phyloP scores from a whole-genome alignment of 345 rosid species.

The Zanthoxylum bungeanum region DNA sequence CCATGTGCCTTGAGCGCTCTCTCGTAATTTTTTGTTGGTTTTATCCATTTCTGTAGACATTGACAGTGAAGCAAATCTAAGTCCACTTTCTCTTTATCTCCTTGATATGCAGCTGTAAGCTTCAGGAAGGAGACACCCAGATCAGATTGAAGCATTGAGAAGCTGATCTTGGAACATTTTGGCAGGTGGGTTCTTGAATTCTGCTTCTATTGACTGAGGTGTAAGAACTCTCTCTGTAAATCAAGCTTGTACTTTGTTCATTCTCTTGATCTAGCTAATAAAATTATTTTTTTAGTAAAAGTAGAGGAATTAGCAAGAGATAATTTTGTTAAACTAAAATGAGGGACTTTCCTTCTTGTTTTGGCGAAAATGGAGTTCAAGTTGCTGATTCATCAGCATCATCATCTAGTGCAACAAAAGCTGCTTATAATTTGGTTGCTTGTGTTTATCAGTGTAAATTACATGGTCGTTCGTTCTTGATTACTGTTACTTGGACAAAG shows the following conservation, averaged over 20 bases:
- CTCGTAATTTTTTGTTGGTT: not conserved
- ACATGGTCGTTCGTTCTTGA: constrained; percentile 53
- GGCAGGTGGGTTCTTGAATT: constrained; percentile 35
- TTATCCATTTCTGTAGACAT: constrained; percentile 9
- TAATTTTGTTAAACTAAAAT: constrained; percentile 22
- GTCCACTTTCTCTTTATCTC: constrained; percentile 9
- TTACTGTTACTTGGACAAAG: constrained; percentile 83
- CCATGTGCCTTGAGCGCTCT: constrained; percentile 22
- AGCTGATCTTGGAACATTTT: constrained; percentile 30
- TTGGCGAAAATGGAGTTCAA: constrained; percentile 95
- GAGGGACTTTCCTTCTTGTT: constrained; percentile 98
- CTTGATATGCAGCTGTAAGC: constrained; percentile 7
- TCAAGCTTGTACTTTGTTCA: not conserved
- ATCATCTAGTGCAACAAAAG: constrained; percentile 41
- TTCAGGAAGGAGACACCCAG: constrained; percentile 17
- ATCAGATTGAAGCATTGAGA: constrained; percentile 19
- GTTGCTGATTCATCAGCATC: constrained; percentile 73
- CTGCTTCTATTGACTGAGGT: constrained; percentile 27
- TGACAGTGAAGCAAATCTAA: constrained; percentile 29
- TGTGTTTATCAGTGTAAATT: constrained; percentile 72
- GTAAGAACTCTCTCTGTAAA: constrained; percentile 5
- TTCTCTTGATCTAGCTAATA: not conserved
- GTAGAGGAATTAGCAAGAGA: constrained; percentile 2
- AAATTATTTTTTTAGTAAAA: not conserved
- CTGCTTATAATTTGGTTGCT: constrained; percentile 75